Evolutionary conservation across 2,329 filamentous ascomycete species (phyloP), one percentile per base, ranked within the genome.

Genomic region (Penicillium sp.): DNA sequence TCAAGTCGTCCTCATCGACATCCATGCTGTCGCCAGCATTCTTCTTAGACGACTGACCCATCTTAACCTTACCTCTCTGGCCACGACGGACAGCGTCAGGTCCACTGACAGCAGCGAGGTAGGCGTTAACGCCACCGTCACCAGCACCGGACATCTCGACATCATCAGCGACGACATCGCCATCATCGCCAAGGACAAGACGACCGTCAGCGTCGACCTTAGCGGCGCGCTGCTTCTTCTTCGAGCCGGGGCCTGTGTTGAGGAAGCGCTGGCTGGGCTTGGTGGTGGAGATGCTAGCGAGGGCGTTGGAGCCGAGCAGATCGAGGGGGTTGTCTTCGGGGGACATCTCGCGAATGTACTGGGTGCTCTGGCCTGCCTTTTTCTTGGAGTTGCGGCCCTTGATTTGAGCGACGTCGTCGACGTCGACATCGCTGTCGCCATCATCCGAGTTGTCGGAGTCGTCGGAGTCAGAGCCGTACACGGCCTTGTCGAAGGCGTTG

Each of bases 401-500:
- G 54, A 67, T 67, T 54, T 71, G 74, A 6, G 71, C 68, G 51
- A 60, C 62, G 38, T 73, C 69, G 59, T 77, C 76, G 58, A 77
- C 68, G 38, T 78, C 75, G 50, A 77, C 73, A 35, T 76, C 75
- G 55, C 73, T 77, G 42, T 73, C 64, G 78, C 87, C 85, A 64
- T 83, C 84, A 63, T 88, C 86, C 10, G 85, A 86, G 33, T 87
- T 85, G 29, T 87, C 85, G 0, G 84, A 86, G 33, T 53, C 64
- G 5, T 80, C 80, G 13, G 80, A 82, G 46, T 81, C 88, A 65
- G 86, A 90, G 72, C 91, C 93, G 72, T 97, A 96, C 35, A 99
- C 85, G n/a, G 93, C 93, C 75, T 96, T 89, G 73, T 97, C 93
- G 74, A 94, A 97, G 70, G 95, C 93, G 76, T 90, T 95, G 75